Evolutionary conservation across 805 yeast species (phyloP).

Genomic region (Saccharomycopsis amapae): DNA sequence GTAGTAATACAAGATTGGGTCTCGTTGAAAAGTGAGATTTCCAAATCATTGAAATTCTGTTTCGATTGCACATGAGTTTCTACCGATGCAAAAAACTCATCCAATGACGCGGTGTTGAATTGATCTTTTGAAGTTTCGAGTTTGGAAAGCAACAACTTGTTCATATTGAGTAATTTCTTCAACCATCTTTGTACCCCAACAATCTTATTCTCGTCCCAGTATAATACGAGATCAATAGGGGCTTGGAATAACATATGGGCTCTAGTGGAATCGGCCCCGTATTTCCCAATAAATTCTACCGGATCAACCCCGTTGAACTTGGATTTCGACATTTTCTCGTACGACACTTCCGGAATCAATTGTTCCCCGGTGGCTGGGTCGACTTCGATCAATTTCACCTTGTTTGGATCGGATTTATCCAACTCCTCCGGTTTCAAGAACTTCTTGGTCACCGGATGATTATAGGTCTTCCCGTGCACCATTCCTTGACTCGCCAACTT

Average conservation of each 20-base stretch:
- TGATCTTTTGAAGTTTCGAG: conserved; percentile 21
- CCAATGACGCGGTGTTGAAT: not conserved
- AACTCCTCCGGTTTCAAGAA: conserved; percentile 78
- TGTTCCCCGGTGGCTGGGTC: conserved; percentile 51
- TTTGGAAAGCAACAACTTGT: not conserved
- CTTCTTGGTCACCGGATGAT: conserved; percentile 63
- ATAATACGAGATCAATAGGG: conserved; percentile 70
- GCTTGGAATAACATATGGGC: conserved; percentile 93
- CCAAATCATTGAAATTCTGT: conserved; percentile 33
- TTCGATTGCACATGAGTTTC: conserved; percentile 14
- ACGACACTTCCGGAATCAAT: conserved; percentile 45
- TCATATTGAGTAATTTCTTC: conserved; percentile 1
- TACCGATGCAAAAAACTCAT: not conserved
- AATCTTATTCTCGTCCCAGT: conserved; percentile 88
- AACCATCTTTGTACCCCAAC: conserved; percentile 88
- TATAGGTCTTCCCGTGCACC: conserved; percentile 89
- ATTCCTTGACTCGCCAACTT: conserved; percentile 89
- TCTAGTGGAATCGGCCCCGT: conserved; percentile 92
- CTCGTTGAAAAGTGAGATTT: conserved; percentile 51
- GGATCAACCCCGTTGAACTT: conserved; percentile 95
- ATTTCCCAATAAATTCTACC: conserved; percentile 55
- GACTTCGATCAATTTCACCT: conserved; percentile 19
- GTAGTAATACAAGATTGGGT: conserved; percentile 40
- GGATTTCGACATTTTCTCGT: conserved; percentile 95
- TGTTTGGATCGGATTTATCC: conserved; percentile 32